These are phyloP conservation scores for Microsporum audouinii DNA, from an alignment of 2,329 filamentous ascomycete genomes.

Conservation along the genomic window DNA sequence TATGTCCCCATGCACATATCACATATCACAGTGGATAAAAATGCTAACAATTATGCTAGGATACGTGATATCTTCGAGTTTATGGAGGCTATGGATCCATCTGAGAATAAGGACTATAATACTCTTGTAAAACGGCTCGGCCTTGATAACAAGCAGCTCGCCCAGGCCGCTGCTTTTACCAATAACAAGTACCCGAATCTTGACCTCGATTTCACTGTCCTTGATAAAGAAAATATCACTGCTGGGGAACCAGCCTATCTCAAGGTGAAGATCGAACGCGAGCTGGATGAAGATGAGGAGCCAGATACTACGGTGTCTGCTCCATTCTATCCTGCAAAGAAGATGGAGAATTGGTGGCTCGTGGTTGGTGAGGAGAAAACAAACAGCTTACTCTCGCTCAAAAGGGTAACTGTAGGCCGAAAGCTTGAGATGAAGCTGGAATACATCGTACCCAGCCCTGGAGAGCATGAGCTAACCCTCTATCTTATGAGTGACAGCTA, in stretches of 20 bases:
- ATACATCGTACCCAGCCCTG: constrained; percentile 76
- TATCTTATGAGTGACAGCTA: constrained; percentile 98
- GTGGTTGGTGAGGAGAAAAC: constrained; percentile 88
- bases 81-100: constrained; percentile 97
- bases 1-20: constrained; percentile 35
- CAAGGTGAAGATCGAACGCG: constrained; percentile 72
- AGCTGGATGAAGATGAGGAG: constrained; percentile 61
- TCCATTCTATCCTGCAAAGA: constrained; percentile 82
- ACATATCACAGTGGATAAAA: constrained; percentile 16
- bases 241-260: constrained; percentile 74
- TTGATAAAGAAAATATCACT: constrained; percentile 67
- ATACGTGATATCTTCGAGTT: constrained; percentile 95
- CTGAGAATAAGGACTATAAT: constrained; percentile 74
- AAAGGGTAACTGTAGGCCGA: constrained; percentile 75
- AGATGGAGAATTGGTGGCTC: constrained; percentile 98
- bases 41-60: constrained; percentile 31
- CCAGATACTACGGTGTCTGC: constrained; percentile 80
- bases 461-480: constrained; percentile 76
- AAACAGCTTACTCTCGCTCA: constrained; percentile 81
- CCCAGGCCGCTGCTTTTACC: constrained; percentile 84
- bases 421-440: constrained; percentile 71
- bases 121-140: constrained; percentile 66
- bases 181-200: constrained; percentile 95
- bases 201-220: constrained; percentile 75
- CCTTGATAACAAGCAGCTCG: constrained; percentile 69